Percentiles rank a stretch among this genome's conserved stretches.
Conservation (phyloP, 306 rosid genomes). For the Medicago arabica region DNA sequence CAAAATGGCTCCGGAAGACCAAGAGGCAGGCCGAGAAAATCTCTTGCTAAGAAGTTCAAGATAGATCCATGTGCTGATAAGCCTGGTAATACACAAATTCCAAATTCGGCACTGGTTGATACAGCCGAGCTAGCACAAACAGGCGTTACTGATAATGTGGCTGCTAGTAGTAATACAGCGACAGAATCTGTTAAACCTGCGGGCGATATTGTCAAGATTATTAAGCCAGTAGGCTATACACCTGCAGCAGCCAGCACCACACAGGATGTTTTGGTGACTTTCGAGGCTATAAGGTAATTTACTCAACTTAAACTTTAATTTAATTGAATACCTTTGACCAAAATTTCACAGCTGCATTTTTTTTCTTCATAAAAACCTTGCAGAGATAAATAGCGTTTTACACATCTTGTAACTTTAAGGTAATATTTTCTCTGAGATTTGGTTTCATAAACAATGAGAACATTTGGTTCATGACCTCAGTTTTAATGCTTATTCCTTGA, state of each 20-base stretch:
- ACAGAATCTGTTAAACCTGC: constrained; percentile 48
- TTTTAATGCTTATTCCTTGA: background rate
- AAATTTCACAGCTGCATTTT: constrained; percentile 17
- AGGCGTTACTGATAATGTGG: constrained; percentile 46
- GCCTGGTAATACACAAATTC: constrained; percentile 47
- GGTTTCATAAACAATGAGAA: constrained; percentile 1
- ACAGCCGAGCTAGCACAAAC: constrained; percentile 39
- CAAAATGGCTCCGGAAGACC: constrained; percentile 52
- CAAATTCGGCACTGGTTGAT: constrained; percentile 40
- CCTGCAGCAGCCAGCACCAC: constrained; percentile 51
- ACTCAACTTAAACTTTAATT: constrained; percentile 18
- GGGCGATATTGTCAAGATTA: constrained; percentile 62
- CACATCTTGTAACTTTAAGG: background rate
- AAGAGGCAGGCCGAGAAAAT: constrained; percentile 83
- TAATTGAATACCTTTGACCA: constrained; percentile 6
- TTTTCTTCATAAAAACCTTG: constrained; percentile 7
- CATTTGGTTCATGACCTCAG: constrained; percentile 4
- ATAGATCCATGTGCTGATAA: constrained; percentile 54
- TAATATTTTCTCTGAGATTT: background rate
- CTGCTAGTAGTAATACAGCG: constrained; percentile 46
- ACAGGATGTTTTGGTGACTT: constrained; percentile 67
- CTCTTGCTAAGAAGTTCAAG: constrained; percentile 82
- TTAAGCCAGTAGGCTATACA: constrained; percentile 74
- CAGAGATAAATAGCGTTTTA: constrained; percentile 20
- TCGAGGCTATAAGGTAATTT: constrained; percentile 74